Evolutionary conservation across 2,329 filamentous ascomycete species (phyloP).

Genomic region (Myriosclerotinia duriaeana): DNA sequence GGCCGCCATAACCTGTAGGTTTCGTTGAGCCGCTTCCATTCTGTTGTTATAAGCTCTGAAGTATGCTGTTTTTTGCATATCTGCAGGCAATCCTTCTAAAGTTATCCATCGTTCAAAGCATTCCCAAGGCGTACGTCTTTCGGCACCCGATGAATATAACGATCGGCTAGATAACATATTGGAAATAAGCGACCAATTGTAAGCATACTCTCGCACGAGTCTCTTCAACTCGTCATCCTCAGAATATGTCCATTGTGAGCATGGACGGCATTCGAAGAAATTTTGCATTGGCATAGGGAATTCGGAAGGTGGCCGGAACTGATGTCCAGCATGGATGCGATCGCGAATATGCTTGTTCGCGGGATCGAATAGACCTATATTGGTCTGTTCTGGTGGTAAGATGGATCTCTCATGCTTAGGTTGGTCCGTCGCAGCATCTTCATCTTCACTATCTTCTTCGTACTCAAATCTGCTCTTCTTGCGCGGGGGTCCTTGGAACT

Average conservation of each 20-base stretch:
- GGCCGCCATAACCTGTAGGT: slow-evolving; percentile 44
- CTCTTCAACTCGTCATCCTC: slow-evolving; percentile 88
- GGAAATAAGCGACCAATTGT: slow-evolving; percentile 96
- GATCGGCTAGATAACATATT: slow-evolving; percentile 74
- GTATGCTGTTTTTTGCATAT: slow-evolving; percentile 94
- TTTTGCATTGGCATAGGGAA: slow-evolving; percentile 84
- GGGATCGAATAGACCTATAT: slow-evolving; percentile 84
- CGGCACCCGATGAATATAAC: slow-evolving; percentile 77
- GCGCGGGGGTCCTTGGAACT: slow-evolving; percentile 61
- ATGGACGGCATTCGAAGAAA: slow-evolving; percentile 84
- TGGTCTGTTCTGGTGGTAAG: slow-evolving; percentile 66
- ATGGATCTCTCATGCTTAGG: slow-evolving; percentile 41
- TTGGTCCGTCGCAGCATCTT: slow-evolving; percentile 47
- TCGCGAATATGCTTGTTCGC: slow-evolving; percentile 89
- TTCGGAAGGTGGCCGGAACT: slow-evolving; percentile 90
- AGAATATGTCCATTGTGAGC: slow-evolving; percentile 86
- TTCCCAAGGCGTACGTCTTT: slow-evolving; percentile 94
- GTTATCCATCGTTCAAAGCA: slow-evolving; percentile 97
- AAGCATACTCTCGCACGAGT: slow-evolving; percentile 87
- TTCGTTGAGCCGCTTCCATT: slow-evolving; percentile 59
- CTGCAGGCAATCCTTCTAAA: slow-evolving; percentile 82
- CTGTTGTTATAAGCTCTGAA: slow-evolving; percentile 71
- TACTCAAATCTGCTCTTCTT: slow-evolving; percentile 86
- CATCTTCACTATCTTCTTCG: slow-evolving; percentile 67
- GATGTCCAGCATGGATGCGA: slow-evolving; percentile 83